These are phyloP conservation scores for Aspergillus sp. DNA, from an alignment of 2,329 filamentous ascomycete genomes.

Conservation along the genomic window DNA sequence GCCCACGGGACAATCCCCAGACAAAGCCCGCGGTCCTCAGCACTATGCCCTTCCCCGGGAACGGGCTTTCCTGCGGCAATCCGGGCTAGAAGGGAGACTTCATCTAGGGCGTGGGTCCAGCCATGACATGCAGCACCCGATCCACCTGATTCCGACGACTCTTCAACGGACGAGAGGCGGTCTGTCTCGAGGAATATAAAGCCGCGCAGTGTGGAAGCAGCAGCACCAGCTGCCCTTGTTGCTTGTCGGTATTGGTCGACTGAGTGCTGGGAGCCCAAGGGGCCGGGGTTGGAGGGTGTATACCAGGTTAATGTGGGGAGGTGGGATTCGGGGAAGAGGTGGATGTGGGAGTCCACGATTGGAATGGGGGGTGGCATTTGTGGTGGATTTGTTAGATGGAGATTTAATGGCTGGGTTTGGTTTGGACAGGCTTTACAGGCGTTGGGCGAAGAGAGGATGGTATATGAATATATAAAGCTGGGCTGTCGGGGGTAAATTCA, in stretches of 20 bases:
- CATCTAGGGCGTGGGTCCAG: conserved; percentile 68
- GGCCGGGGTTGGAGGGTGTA: conserved; percentile 55
- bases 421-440: too few species aligned
- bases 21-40: conserved; percentile 56
- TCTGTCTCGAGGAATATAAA: conserved; percentile 86
- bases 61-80: conserved; percentile 62
- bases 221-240: conserved; percentile 25
- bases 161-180: conserved; percentile 61
- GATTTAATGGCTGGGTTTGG: neutral
- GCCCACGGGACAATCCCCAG: conserved; percentile 80
- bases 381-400: too few species aligned
- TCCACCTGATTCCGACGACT: conserved; percentile 29
- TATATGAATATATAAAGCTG: neutral
- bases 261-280: conserved; percentile 65
- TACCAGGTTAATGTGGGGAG: conserved; percentile 69
- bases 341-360: conserved; percentile 88
- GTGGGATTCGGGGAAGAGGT: conserved; percentile 75
- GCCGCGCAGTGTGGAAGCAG: conserved; percentile 54
- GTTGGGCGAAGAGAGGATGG: too few species aligned
- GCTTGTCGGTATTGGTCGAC: conserved; percentile 62
- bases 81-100: conserved; percentile 68
- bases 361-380: conserved; percentile 33
- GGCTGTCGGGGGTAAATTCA: conserved; percentile 9
- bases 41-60: conserved; percentile 58
- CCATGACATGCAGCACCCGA: too few species aligned